Conservation (phyloP, 331 rosid species). For the Arachis monticola region DNA sequence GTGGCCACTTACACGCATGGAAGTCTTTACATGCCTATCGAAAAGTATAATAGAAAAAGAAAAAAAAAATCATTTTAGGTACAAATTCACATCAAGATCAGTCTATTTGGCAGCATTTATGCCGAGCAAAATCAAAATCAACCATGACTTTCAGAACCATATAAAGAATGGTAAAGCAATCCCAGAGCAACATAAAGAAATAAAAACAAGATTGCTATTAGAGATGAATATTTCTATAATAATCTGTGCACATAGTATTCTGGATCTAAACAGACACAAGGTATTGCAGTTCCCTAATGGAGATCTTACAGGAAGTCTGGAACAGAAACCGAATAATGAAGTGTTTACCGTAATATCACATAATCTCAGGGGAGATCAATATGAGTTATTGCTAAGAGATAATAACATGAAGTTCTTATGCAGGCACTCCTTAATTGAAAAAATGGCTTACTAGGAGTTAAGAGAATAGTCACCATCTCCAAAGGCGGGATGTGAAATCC, state of each 20-base stretch:
- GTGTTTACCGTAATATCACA: no score
- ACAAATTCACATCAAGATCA: slow-evolving; percentile 16
- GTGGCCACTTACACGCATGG: slow-evolving; percentile 81
- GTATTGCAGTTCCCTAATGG: background rate
- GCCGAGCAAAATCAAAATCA: slow-evolving; percentile 10
- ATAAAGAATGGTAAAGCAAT: background rate
- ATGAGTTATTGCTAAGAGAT: background rate
- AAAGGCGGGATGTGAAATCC: slow-evolving; percentile 60
- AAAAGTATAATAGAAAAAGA: background rate
- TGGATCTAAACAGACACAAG: background rate
- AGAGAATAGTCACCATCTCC: slow-evolving; percentile 87
- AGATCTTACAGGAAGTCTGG: no score
- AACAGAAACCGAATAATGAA: no score
- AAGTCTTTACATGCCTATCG: slow-evolving; percentile 81
- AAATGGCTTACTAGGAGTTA: slow-evolving; percentile 54
- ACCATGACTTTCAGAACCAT: slow-evolving; percentile 6
- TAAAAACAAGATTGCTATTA: slow-evolving; percentile 3
- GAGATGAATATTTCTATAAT: slow-evolving; percentile 15
- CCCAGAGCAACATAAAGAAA: slow-evolving; percentile 7
- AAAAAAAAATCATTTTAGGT: slow-evolving; percentile 28
- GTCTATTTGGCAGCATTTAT: slow-evolving; percentile 8
- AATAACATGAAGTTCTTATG: slow-evolving; percentile 17
- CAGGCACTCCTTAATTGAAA: slow-evolving; percentile 13
- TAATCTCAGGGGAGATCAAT: no score
- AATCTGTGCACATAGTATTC: background rate